Base-by-base conservation (phyloP, 2,329 filamentous ascomycete species). In the Lachnellula occidentalis region DNA sequence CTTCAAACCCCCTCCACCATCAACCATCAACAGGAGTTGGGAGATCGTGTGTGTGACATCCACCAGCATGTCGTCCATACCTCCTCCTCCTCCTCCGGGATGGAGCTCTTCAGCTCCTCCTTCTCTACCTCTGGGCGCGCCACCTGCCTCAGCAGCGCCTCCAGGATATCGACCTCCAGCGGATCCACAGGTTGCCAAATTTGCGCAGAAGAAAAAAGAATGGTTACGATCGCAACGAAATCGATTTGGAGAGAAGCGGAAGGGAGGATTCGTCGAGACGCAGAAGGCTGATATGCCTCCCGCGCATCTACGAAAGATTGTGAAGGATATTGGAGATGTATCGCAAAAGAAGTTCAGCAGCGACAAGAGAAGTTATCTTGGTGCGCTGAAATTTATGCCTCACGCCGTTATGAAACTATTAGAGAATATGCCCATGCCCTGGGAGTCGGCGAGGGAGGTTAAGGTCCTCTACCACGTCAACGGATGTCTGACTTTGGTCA, bases 401-500 rank as follows among this genome's bases (percentile, higher is more conserved):
- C 94, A 99, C 70, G 94, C 94, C 5, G 94, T 99, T 11, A 75
- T 99, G 75, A 99, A 99, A 77, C 80, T 99, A 22, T 73, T 99
- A 54, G 94, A 99, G 76, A 99, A 99, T 67, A 99, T 99, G 94
- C 94, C 94, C 4, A 99, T 99, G 94, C 94, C 94, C 0, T 99
- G 94, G 94, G 94, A 99, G 75, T 94, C 91, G 54, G 85, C 90
- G 24, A 84, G 92, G 59, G 94, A 99, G 68, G 95, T 99, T 58
- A 97, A 97, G 74, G 94, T 99, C 27, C 78, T 99, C 12, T 99
- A 99, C 71, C 94, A 99, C 69, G 92, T 97, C 66, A 99, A 99
- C 67, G 94, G 94, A 31, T 99, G 95, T 68, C 73, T 99, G 73
- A 99, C 94, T 1, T 76, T 99, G 53, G 95, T 99, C 66, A 99